Percentiles rank a stretch among this genome's conserved stretches.
These are phyloP conservation scores for Acer negundo DNA, from an alignment of 345 rosid genomes.

Conservation along the genomic window DNA sequence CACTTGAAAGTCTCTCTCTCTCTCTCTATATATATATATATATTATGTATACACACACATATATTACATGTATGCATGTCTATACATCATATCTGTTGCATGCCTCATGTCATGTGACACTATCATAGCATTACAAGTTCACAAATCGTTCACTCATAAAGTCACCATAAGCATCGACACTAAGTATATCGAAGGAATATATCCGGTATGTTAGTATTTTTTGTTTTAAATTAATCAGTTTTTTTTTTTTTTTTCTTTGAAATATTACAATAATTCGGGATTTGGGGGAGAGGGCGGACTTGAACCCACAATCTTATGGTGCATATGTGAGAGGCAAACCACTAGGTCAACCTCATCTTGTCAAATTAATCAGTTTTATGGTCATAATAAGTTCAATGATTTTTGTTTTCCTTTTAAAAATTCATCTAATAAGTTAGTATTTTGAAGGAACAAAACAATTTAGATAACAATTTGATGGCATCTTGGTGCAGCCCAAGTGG, in stretches of 20 bases:
- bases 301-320: no score
- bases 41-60: no score
- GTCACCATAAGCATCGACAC: neutral
- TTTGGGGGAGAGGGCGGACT: no score
- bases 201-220: neutral
- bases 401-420: neutral
- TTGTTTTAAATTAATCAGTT: neutral
- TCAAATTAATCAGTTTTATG: neutral
- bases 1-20: no score
- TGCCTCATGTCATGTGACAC: neutral
- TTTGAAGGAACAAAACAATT: neutral
- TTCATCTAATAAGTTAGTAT: neutral
- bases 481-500: conserved; percentile 73
- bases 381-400: neutral
- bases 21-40: neutral
- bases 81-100: neutral
- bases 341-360: no score
- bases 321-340: no score
- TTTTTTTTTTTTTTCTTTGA: neutral
- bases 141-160: neutral
- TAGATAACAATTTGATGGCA: conserved; percentile 6
- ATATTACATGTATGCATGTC: no score
- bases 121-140: neutral
- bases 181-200: neutral
- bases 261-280: no score